Conservation (phyloP, 371 early-diverging fungal genomes). For the Umbelopsis sp. region DNA sequence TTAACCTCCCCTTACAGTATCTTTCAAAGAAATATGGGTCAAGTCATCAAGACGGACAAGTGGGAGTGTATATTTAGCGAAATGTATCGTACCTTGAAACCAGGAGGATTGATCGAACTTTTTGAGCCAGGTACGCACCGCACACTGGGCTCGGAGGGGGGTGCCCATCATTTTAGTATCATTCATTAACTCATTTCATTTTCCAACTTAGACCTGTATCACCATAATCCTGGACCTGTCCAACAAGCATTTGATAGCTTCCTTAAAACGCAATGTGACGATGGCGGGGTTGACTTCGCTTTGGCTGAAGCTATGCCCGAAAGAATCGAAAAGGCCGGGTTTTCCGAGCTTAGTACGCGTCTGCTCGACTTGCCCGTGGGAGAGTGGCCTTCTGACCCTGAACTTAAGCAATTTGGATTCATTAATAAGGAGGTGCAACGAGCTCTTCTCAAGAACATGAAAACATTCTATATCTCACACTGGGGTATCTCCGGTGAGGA, state of each 20-base stretch:
- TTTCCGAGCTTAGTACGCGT: constrained; percentile 29
- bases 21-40: constrained; percentile 46
- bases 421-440: constrained; percentile 55
- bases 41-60: constrained; percentile 33
- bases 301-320: constrained; percentile 27
- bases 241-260: constrained; percentile 50
- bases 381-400: constrained; percentile 53
- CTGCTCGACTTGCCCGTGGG: constrained; percentile 49
- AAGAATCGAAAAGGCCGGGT: constrained; percentile 33
- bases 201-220: constrained; percentile 29
- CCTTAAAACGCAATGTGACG: constrained; percentile 35
- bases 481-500: constrained; percentile 51
- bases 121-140: constrained; percentile 28
- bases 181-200: not conserved
- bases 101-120: constrained; percentile 46
- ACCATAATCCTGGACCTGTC: constrained; percentile 51
- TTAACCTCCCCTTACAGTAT: constrained; percentile 29
- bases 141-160: too few species aligned
- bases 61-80: constrained; percentile 39
- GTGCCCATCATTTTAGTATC: too few species aligned
- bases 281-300: constrained; percentile 28
- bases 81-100: constrained; percentile 49
- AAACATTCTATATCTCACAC: constrained; percentile 31
- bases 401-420: constrained; percentile 52
- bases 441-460: constrained; percentile 38